Evolutionary conservation across 1,284 basidiomycete species (phyloP), one percentile per base, ranked within the genome.

Genomic region (Singerocomus inundabilis): DNA sequence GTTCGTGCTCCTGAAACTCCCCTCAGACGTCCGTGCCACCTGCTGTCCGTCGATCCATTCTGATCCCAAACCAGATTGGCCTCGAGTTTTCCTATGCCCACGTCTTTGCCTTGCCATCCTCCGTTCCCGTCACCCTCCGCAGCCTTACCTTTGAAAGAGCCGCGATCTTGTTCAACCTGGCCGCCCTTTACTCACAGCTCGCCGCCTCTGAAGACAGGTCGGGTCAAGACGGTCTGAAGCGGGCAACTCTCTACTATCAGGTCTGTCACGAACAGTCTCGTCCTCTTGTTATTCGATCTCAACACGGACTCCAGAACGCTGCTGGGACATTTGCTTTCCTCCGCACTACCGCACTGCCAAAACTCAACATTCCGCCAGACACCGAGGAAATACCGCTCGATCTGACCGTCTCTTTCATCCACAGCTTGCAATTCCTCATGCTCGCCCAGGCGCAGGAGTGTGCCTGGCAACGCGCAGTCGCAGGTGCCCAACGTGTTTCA

Each of bases 371-470:
- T 24, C 74, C 84, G 0, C 69, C 80, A 3, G 71, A 79, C 21
- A 74, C 79, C 16, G 78, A 85, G 55, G 74, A 80, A 32, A 63
- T 67, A 4, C 80, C 83, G 0, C 61, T 75, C 24, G 91, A 96
- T 68, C 75, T 96, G 42, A 80, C 83, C 0, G 70, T 74, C 32
- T 64, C 79, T 0, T 84, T 88, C 57, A 62, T 93, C 21, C 75
- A 75, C 37, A 77, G 83, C 21, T 64, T 98, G 21, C 81, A 90
- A 59, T 80, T 75, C 56, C 78, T 98, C 48, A 90, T 93, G 81
- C 78, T 98, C 1, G 93, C 93, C 0, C 93, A 98, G 71, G 95
- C 94, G 0, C 95, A 98, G 63, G 96, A 99, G 72, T 97, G 93
- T 63, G 91, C 87, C 47, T 98, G 96, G 95, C 94, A 97, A 66